These are phyloP conservation scores for Physcia stellaris DNA, from an alignment of 495 filamentous ascomycete genomes.

Conservation along the genomic window DNA sequence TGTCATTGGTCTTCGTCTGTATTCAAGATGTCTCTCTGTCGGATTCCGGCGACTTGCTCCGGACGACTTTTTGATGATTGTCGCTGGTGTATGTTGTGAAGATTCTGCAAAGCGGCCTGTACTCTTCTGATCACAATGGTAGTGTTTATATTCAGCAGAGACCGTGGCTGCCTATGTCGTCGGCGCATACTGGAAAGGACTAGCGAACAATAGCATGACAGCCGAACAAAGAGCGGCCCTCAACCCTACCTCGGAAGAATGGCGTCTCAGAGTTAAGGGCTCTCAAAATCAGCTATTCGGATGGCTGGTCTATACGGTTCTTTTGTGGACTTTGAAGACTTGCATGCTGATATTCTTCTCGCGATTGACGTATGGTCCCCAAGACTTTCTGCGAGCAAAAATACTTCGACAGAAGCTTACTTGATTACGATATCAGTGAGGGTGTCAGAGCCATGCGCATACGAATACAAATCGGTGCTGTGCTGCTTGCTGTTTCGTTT, in stretches of 20 bases:
- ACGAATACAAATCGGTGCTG: slow-evolving; percentile 40
- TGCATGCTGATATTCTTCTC: slow-evolving; percentile 47
- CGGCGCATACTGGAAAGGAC: slow-evolving; percentile 30
- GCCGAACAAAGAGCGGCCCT: slow-evolving; percentile 30
- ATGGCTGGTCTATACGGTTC: slow-evolving; percentile 42
- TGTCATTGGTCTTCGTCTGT: slow-evolving; percentile 1
- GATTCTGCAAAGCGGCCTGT: too few species aligned
- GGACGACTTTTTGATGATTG: slow-evolving; percentile 3
- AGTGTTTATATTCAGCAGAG: slow-evolving; percentile 24
- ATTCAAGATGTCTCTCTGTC: background rate
- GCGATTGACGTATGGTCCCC: slow-evolving; percentile 39
- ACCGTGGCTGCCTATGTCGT: slow-evolving; percentile 34
- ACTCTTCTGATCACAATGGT: too few species aligned
- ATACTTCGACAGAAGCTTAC: slow-evolving; percentile 6
- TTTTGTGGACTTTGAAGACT: slow-evolving; percentile 45
- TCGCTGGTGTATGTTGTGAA: slow-evolving; percentile 1
- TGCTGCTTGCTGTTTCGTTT: slow-evolving; percentile 36
- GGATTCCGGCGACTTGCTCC: background rate
- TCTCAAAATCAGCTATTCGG: slow-evolving; percentile 44
- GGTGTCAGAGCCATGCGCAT: slow-evolving; percentile 33
- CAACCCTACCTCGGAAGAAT: slow-evolving; percentile 30
- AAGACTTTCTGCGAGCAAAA: slow-evolving; percentile 1
- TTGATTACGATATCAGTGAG: slow-evolving; percentile 21
- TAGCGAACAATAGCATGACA: slow-evolving; percentile 45
- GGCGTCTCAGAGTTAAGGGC: slow-evolving; percentile 34